Conservation (phyloP, 495 filamentous ascomycete species). For the Penicillium nucicola region DNA sequence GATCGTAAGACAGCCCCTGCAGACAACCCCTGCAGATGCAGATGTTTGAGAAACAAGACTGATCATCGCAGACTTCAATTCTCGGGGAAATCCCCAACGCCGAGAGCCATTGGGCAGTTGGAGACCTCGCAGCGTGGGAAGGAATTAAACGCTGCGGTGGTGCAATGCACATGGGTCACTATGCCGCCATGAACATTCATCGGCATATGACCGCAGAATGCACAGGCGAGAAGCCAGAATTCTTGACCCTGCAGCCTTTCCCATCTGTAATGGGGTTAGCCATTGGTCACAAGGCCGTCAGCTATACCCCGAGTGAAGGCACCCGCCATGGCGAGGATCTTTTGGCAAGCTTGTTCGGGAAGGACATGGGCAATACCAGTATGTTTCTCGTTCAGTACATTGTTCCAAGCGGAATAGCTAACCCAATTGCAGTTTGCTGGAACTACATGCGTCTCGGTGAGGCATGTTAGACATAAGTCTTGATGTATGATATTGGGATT, state of each 20-base stretch:
- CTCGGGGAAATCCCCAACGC: constrained; percentile 44
- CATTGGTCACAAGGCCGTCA: constrained; percentile 60
- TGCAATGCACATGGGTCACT: constrained; percentile 65
- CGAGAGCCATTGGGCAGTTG: constrained; percentile 54
- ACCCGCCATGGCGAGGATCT: constrained; percentile 54
- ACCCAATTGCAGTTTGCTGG: constrained; percentile 47
- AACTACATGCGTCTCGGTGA: constrained; percentile 51
- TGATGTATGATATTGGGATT: background rate
- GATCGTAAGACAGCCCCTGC: constrained; percentile 24
- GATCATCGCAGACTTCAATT: constrained; percentile 41
- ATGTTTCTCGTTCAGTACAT: constrained; percentile 3
- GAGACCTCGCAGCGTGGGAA: constrained; percentile 49
- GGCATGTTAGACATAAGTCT: constrained; percentile 8
- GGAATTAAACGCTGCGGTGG: constrained; percentile 70
- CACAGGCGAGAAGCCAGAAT: constrained; percentile 31
- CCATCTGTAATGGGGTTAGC: constrained; percentile 65
- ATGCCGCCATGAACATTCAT: constrained; percentile 58
- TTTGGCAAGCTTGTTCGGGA: constrained; percentile 58
- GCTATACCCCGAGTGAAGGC: constrained; percentile 51
- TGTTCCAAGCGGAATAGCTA: constrained; percentile 11
- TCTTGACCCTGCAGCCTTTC: constrained; percentile 44
- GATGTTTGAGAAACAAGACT: background rate
- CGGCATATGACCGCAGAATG: constrained; percentile 48
- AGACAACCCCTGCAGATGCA: no score
- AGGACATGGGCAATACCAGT: constrained; percentile 62